Evolutionary conservation across 163 green algal species (phyloP).

Genomic region (Trebouxiophyceae sp.): DNA sequence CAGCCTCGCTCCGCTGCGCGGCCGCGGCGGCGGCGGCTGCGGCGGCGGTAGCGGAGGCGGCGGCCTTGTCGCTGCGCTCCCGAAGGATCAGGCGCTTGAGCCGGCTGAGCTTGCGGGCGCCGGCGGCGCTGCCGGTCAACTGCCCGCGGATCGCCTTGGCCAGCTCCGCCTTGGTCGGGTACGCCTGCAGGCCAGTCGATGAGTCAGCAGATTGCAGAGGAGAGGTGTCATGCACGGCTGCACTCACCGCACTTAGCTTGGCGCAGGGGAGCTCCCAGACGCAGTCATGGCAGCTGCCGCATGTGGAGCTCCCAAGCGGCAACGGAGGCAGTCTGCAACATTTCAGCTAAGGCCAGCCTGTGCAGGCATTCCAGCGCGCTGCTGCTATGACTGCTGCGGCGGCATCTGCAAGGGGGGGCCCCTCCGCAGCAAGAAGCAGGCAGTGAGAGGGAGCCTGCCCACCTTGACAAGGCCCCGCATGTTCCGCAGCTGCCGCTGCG

Average conservation of each 20-base stretch:
- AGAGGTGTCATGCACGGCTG: background rate
- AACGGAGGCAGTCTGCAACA: too few relatives aligned
- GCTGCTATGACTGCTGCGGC: background rate
- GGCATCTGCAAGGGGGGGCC: background rate
- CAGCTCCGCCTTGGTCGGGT: constrained; percentile 13
- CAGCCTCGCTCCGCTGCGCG: constrained; percentile 6
- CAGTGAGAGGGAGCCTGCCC: background rate
- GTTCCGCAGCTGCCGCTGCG: background rate
- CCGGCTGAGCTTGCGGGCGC: constrained; percentile 19
- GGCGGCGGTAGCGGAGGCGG: background rate
- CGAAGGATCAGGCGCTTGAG: constrained; percentile 32
- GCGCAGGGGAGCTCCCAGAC: background rate
- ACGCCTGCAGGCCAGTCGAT: constrained; percentile 8
- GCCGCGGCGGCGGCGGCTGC: constrained; percentile 7
- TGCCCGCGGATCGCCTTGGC: constrained; percentile 12
- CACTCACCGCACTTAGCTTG: background rate
- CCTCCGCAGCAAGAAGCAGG: background rate
- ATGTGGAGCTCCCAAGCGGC: too few relatives aligned
- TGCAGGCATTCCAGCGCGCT: background rate
- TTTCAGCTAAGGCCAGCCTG: too few relatives aligned
- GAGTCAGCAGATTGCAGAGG: background rate
- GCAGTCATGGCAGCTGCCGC: background rate
- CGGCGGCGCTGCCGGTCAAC: background rate
- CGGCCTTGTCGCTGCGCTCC: constrained; percentile 25
- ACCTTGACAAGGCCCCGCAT: constrained; percentile 1